These are phyloP conservation scores for Diaporthe velutina DNA, from an alignment of 2,329 filamentous ascomycete genomes.

Conservation along the genomic window DNA sequence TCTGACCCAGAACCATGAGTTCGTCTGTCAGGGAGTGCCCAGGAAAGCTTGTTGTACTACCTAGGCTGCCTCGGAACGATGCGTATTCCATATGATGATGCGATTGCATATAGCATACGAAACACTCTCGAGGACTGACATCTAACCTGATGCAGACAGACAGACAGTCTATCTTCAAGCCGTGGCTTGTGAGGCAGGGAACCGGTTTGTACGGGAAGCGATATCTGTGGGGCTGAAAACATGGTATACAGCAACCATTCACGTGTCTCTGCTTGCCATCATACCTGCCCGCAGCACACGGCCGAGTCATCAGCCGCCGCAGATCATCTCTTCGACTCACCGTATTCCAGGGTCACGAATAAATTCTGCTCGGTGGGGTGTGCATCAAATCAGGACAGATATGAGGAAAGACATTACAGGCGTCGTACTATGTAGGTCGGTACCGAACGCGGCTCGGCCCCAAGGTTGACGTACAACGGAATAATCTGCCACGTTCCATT, in stretches of 20 bases:
- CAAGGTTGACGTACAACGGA: not conserved
- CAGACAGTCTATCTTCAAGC: not conserved
- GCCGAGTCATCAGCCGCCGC: conserved; percentile 20
- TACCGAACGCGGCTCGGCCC: not conserved
- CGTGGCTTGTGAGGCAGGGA: not conserved
- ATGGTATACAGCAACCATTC: not conserved
- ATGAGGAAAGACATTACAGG: not conserved
- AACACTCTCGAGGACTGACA: not conserved
- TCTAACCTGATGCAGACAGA: not conserved
- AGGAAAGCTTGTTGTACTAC: not conserved
- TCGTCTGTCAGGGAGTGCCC: conserved; percentile 15
- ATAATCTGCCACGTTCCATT: not conserved
- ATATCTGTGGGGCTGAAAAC: conserved; percentile 11
- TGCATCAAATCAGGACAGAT: conserved; percentile 14
- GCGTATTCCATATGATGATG: conserved; percentile 2
- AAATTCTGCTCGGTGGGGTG: conserved; percentile 14
- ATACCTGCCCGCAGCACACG: not conserved
- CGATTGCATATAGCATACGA: not conserved
- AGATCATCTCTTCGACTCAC: conserved; percentile 19
- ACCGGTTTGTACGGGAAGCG: not conserved
- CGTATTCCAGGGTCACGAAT: not conserved
- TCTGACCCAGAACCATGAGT: conserved; percentile 1
- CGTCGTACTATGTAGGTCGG: not conserved
- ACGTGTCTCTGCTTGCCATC: not conserved
- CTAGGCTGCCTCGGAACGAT: conserved; percentile 3